Evolutionary conservation across 345 rosid genomes (phyloP), one percentile per base, ranked within the genome.

Genomic region (Acer yangbiense): DNA sequence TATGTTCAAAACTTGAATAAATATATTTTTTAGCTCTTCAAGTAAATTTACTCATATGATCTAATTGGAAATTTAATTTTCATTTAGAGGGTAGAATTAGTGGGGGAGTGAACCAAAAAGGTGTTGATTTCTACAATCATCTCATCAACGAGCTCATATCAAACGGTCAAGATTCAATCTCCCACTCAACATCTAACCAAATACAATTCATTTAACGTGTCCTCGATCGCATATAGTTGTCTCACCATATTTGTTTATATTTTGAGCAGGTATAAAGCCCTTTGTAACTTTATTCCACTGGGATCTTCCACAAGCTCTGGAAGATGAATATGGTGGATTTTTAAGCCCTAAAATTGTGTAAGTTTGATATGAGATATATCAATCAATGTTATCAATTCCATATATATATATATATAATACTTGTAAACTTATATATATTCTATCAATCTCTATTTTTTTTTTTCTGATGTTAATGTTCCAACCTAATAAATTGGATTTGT

Each of bases 241-340:
- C 29, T 71, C 23, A 13, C 25, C 63, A 7, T 27, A 71, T 0
- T 27, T 29, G 4, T 23, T 23, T 5, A 27, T 3, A 17, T 3
- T 17, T 17, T 5, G 48, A 78, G 29, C 72, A 87, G 93, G 52
- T 29, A 72, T 72, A 58, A n/a, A 58, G 14, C 75, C 75, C 32
- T 72, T 57, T 39, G 54, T 41, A 0, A 58, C 66, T 7, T 8
- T 72, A 20, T 58, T 72, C 32, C 75, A 86, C 8, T 89, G 88
- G 89, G 91, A 89, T 83, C 80, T 84, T 69, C 93, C 93, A 2
- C 93, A 90, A 81, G 83, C 88, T 12, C 87, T 90, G 27, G 88
- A 88, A 78, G 89, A 88, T 41, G 91, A 90, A 32, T 90, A 88
- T 54, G 82, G 70, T 25, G 93, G 93, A 66, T 87, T 88, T 57